Base-by-base conservation (phyloP, 345 rosid genomes). In the Moricandia arvensis region DNA sequence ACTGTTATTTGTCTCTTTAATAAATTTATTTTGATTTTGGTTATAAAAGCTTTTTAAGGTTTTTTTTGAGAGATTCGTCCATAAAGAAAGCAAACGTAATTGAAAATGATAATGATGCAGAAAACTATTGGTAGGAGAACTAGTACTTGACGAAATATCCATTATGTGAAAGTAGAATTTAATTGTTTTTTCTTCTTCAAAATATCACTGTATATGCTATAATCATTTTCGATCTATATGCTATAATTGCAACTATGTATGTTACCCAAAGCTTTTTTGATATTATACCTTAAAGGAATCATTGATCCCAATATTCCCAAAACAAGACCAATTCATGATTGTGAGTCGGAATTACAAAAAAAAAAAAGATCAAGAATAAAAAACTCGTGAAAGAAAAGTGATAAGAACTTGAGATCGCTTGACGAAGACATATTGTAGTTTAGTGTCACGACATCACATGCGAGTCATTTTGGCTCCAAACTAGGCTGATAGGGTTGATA, bases 401-500 rank as follows among this genome's bases (percentile, higher is more conserved):
- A 64, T 63, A 55, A 9, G 53, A 77, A 64, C 75, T 77, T 71
- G 80, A 77, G 80, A 77, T 77, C 9, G 80, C 80, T 71, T 77
- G 72, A 64, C 4, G 61, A 45, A 45, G 67, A 77, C 75, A 63
- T 77, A 54, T 70, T 76, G 75, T 70, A 63, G 63, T 76, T 38
- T 70, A 70, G 75, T 63, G 80, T 58, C 37, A 68, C 79, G 58
- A 69, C 65, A 62, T 62, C 80, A 70, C 75, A 64, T 76, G 71
- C 16, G 60, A 69, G 31, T 77, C 71, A 41, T 64, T 21, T 75
- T 69, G 62, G 68, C 43, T 68, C 79, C 55, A 54, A 76, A 68
- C 70, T 64, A 77, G 66, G 75, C 31, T 70, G 4, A 55, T 63
- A 77, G 75, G 60, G 60, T 71, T 64, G 60, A 41, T 57, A 57